Conservation (phyloP, 352 stramenopile species). For the Pythium apleroticum region DNA sequence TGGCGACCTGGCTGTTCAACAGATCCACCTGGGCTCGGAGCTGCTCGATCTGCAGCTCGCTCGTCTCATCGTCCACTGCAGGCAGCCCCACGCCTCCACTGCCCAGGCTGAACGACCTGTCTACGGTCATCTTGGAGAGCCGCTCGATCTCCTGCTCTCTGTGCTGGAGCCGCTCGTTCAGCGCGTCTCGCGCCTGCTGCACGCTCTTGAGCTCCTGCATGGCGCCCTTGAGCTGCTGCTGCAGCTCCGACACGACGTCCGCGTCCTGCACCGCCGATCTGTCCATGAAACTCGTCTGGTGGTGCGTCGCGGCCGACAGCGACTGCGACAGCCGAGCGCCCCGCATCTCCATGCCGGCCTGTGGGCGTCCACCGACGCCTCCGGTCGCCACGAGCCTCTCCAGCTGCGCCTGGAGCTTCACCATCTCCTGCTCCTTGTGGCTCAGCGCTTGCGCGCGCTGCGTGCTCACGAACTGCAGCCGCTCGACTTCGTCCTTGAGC, state of each 20-base stretch:
- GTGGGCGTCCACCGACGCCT: constrained; percentile 16
- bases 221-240: constrained; percentile 46
- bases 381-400: constrained; percentile 51
- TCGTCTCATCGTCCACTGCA: constrained; percentile 33
- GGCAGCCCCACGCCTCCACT: not conserved
- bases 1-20: constrained; percentile 77
- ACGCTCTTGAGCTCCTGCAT: constrained; percentile 50
- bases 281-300: constrained; percentile 16
- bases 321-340: constrained; percentile 22
- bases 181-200: constrained; percentile 34
- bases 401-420: constrained; percentile 65
- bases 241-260: constrained; percentile 42
- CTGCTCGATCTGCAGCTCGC: constrained; percentile 68
- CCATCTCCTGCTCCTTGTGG: constrained; percentile 68
- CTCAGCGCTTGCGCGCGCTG: constrained; percentile 53
- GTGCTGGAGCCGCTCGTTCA: constrained; percentile 56
- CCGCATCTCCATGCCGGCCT: constrained; percentile 27
- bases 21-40: constrained; percentile 68
- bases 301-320: constrained; percentile 3
- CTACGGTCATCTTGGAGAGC: constrained; percentile 49
- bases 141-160: constrained; percentile 73
- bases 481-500: constrained; percentile 70
- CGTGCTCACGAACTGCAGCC: constrained; percentile 64
- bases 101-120: constrained; percentile 14
- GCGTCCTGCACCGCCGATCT: constrained; percentile 21